phyloP scores from a whole-genome alignment of 2,329 filamentous ascomycete species.

The Aspergillus sp. region DNA sequence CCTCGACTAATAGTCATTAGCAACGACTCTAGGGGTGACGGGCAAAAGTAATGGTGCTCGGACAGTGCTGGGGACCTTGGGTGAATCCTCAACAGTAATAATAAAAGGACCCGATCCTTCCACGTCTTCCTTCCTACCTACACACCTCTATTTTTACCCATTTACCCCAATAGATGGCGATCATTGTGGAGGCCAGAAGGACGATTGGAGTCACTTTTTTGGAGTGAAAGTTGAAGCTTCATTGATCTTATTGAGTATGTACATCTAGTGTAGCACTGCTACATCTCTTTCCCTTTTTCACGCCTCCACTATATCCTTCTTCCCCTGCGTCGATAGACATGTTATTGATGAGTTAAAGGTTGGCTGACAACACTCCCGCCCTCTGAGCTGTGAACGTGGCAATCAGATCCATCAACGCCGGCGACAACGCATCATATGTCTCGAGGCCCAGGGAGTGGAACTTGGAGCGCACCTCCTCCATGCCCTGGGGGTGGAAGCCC shows the following conservation, averaged over 20 bases:
- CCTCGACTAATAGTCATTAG: too few species aligned
- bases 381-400: constrained; percentile 58
- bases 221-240: too few species aligned
- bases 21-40: too few species aligned
- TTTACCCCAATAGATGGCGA: too few species aligned
- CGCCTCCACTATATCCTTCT: not conserved
- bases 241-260: too few species aligned
- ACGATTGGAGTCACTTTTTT: too few species aligned
- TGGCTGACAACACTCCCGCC: constrained; percentile 32
- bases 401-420: constrained; percentile 64
- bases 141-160: too few species aligned
- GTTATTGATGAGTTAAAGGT: constrained; percentile 21
- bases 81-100: too few species aligned
- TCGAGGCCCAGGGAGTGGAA: constrained; percentile 59
- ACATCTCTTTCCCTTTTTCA: not conserved
- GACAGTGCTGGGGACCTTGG: not conserved
- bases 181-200: too few species aligned
- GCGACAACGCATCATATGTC: constrained; percentile 64
- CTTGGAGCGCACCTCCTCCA: constrained; percentile 56
- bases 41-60: not conserved
- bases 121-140: too few species aligned
- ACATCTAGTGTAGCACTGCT: not conserved
- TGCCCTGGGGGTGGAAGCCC: constrained; percentile 59
- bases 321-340: not conserved
- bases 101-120: too few species aligned